Percentiles rank a stretch among this genome's conserved stretches.
These are phyloP conservation scores for Aphanomyces astaci DNA, from an alignment of 352 stramenopile species.

Conservation along the genomic window DNA sequence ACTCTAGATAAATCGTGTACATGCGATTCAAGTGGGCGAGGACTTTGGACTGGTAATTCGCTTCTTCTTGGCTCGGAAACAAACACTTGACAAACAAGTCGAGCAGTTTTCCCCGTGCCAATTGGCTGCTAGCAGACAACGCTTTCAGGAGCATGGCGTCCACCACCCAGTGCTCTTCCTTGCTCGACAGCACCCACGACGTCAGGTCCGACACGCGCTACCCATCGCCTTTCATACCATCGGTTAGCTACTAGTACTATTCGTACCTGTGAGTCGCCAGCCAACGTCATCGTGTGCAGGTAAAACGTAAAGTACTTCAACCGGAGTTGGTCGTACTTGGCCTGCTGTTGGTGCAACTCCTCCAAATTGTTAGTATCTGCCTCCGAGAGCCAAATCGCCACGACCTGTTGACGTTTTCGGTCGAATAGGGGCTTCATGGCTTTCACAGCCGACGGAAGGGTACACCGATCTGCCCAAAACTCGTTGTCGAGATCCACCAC, in stretches of 20 bases:
- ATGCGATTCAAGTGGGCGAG: slow-evolving; percentile 6
- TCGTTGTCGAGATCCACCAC: slow-evolving; percentile 26
- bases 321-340: slow-evolving; percentile 24
- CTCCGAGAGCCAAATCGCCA: slow-evolving; percentile 34
- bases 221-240: background rate
- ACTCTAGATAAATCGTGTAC: slow-evolving; percentile 18
- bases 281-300: slow-evolving; percentile 44
- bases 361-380: slow-evolving; percentile 14
- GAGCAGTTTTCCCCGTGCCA: background rate
- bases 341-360: slow-evolving; percentile 14
- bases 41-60: slow-evolving; percentile 1
- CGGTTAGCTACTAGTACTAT: background rate
- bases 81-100: slow-evolving; percentile 10
- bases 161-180: slow-evolving; percentile 77
- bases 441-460: slow-evolving; percentile 31
- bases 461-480: background rate
- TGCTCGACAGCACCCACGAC: slow-evolving; percentile 63
- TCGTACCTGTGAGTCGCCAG: slow-evolving; percentile 34
- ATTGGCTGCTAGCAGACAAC: background rate
- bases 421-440: slow-evolving; percentile 55
- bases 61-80: background rate
- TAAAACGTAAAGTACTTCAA: slow-evolving; percentile 78
- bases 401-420: slow-evolving; percentile 50
- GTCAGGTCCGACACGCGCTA: slow-evolving; percentile 54
- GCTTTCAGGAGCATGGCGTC: slow-evolving; percentile 50